Conservation (phyloP, 2,329 filamentous ascomycete species). For the Aspergillus tubingensis region DNA sequence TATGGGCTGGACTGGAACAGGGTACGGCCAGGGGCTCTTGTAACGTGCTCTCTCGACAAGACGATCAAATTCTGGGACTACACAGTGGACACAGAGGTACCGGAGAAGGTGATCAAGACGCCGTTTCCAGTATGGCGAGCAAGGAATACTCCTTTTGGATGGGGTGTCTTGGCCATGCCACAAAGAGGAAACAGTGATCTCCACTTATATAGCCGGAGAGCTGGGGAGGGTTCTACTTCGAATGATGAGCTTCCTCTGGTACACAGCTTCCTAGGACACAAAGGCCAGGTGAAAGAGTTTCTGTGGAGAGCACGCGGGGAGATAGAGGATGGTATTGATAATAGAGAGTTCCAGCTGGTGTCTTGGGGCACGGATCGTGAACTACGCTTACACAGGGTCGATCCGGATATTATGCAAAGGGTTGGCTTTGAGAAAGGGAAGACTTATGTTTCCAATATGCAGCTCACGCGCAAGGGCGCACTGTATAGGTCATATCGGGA, state of each 20-base stretch:
- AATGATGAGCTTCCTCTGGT: slow-evolving; percentile 45
- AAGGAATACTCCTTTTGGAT: slow-evolving; percentile 85
- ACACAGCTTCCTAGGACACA: slow-evolving; percentile 57
- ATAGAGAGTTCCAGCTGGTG: slow-evolving; percentile 88
- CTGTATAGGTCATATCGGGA: slow-evolving; percentile 83
- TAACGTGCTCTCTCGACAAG: slow-evolving; percentile 87
- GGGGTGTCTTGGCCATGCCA: slow-evolving; percentile 85
- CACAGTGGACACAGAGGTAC: slow-evolving; percentile 60
- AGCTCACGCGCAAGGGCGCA: slow-evolving; percentile 79
- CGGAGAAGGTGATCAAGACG: slow-evolving; percentile 76
- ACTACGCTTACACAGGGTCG: slow-evolving; percentile 74
- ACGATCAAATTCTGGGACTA: slow-evolving; percentile 96
- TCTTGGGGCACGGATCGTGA: slow-evolving; percentile 90
- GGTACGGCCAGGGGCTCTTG: slow-evolving; percentile 68
- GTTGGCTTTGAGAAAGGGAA: slow-evolving; percentile 74
- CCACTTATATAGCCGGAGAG: slow-evolving; percentile 75
- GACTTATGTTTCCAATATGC: slow-evolving; percentile 64
- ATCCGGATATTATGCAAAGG: slow-evolving; percentile 63
- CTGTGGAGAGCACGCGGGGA: slow-evolving; percentile 80
- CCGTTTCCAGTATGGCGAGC: slow-evolving; percentile 89
- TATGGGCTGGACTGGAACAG: slow-evolving; percentile 96
- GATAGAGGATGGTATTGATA: slow-evolving; percentile 68
- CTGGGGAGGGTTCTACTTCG: slow-evolving; percentile 41
- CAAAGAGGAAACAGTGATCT: slow-evolving; percentile 83
- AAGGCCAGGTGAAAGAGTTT: slow-evolving; percentile 80